Conservation (phyloP, 225 moss, liverwort and hornwort species). For the Antitrichia curtipendula region DNA sequence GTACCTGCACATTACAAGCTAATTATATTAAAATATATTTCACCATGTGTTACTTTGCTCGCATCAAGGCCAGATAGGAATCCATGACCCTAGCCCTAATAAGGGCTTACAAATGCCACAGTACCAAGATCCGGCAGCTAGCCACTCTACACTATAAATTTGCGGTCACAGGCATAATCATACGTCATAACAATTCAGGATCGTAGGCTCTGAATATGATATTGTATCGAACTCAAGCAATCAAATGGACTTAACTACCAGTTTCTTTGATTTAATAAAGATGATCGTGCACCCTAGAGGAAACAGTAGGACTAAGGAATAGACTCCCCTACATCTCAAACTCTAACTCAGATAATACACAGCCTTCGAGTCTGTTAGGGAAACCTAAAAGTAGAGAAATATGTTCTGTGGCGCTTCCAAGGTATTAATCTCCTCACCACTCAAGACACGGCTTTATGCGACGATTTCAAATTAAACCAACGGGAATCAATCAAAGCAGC, state of each 20-base stretch:
- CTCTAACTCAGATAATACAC: neutral
- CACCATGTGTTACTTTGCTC: neutral
- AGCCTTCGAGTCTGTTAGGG: neutral
- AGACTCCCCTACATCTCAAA: neutral
- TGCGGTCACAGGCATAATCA: neutral
- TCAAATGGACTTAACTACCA: neutral
- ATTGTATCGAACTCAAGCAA: neutral
- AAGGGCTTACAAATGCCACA: neutral
- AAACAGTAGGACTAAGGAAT: neutral
- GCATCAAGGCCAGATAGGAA: neutral
- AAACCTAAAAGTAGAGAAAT: neutral
- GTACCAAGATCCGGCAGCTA: neutral
- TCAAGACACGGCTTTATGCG: neutral
- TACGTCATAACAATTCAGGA: neutral
- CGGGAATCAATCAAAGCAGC: neutral
- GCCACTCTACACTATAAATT: neutral
- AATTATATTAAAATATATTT: neutral
- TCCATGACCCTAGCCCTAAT: neutral
- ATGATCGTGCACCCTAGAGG: neutral
- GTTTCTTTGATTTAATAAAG: neutral
- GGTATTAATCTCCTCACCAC: neutral
- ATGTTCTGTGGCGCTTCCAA: neutral
- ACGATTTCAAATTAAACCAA: neutral
- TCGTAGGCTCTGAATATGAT: neutral
- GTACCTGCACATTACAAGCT: conserved; percentile 38